Conservation (phyloP, 2,329 filamentous ascomycete genomes). For the Davidsoniella neocaledoniae region DNA sequence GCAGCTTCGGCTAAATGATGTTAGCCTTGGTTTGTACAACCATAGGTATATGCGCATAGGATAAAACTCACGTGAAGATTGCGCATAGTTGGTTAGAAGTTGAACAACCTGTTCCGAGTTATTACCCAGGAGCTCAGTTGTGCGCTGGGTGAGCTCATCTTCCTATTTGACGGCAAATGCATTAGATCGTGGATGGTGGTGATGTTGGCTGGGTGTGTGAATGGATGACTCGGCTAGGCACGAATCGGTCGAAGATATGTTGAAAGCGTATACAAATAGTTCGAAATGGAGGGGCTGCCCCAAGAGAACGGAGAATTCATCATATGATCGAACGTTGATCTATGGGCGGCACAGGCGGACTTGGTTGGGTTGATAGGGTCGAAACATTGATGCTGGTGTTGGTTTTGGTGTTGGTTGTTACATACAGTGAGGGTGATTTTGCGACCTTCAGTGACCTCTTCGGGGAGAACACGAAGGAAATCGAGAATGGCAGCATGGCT, state of each 20-base stretch:
- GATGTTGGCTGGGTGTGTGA: not conserved
- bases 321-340: slow-evolving; percentile 7
- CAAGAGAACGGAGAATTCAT: not conserved
- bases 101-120: slow-evolving; percentile 79
- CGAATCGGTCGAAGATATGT: slow-evolving; percentile 5
- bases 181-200: slow-evolving; percentile 27
- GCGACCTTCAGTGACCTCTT: slow-evolving; percentile 97
- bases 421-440: slow-evolving; percentile 98
- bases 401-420: slow-evolving; percentile 33
- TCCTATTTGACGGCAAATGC: slow-evolving; percentile 46
- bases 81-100: slow-evolving; percentile 76
- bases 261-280: not conserved
- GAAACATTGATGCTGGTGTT: slow-evolving; percentile 3
- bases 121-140: slow-evolving; percentile 74
- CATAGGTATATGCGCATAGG: not conserved
- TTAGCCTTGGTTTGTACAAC: not conserved
- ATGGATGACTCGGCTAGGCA: not conserved
- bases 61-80: slow-evolving; percentile 60
- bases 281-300: not conserved
- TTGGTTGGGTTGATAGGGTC: not conserved
- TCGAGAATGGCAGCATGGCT: slow-evolving; percentile 82
- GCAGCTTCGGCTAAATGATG: slow-evolving; percentile 46
- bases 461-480: slow-evolving; percentile 88
- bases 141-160: slow-evolving; percentile 79
- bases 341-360: not conserved